Percentiles rank a stretch among this genome's conserved stretches.
Evolutionary conservation across 768 basidiomycete genomes (phyloP).

Genomic region (Brasilioporus rufonigricans): DNA sequence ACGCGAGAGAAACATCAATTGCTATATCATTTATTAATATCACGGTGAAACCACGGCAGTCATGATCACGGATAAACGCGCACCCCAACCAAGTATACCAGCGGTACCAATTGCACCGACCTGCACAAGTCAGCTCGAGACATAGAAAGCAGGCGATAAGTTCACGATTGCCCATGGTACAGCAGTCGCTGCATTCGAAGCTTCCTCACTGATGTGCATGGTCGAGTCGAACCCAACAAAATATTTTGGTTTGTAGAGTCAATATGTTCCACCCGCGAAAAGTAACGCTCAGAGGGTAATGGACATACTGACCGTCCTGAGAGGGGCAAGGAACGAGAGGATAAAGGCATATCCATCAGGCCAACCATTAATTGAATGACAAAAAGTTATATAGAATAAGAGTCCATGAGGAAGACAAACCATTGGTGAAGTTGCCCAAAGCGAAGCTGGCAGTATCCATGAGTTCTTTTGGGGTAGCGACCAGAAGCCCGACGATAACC

Average conservation of each 20-base stretch:
- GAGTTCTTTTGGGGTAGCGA: slow-evolving; percentile 54
- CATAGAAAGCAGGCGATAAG: neutral
- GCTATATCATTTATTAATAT: slow-evolving; percentile 28
- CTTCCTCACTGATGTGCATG: slow-evolving; percentile 53
- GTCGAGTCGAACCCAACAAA: slow-evolving; percentile 33
- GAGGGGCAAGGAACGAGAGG: slow-evolving; percentile 47
- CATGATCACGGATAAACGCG: neutral
- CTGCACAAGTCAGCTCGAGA: slow-evolving; percentile 2
- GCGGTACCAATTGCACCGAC: slow-evolving; percentile 40
- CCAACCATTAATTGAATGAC: slow-evolving; percentile 38
- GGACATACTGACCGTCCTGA: slow-evolving; percentile 44
- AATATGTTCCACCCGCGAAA: neutral
- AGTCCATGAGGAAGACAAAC: slow-evolving; percentile 30
- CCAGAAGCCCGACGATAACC: slow-evolving; percentile 62
- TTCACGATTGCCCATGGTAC: slow-evolving; percentile 57
- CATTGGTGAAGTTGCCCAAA: slow-evolving; percentile 57
- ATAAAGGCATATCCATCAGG: slow-evolving; percentile 48
- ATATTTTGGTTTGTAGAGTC: neutral
- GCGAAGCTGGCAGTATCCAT: slow-evolving; percentile 60
- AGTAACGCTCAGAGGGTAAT: neutral
- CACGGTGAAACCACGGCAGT: neutral
- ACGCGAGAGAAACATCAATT: slow-evolving; percentile 51
- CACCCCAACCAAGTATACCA: slow-evolving; percentile 44
- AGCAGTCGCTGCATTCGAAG: slow-evolving; percentile 50
- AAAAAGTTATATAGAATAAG: neutral